These are phyloP conservation scores for Andrographis paniculata DNA, from an alignment of 305 asterid genomes.

Conservation along the genomic window DNA sequence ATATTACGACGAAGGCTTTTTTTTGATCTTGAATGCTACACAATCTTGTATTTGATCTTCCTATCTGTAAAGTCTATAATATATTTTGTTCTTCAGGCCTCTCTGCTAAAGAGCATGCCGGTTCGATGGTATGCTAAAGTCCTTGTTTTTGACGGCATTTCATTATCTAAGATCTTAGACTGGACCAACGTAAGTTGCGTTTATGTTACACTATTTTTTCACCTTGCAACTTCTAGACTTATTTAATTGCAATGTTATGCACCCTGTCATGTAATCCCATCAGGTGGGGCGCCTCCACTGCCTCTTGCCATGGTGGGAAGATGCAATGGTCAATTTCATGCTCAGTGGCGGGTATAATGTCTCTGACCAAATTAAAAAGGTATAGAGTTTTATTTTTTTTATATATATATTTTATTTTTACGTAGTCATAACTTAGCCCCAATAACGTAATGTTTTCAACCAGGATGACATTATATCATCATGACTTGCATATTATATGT, in stretches of 20 bases:
- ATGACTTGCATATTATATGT: no score
- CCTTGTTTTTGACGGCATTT: slow-evolving; percentile 43
- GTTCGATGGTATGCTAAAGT: slow-evolving; percentile 46
- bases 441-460: no score
- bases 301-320: slow-evolving; percentile 91
- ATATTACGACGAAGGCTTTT: no score
- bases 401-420: no score
- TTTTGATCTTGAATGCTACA: not conserved
- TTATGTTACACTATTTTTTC: not conserved
- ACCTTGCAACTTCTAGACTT: not conserved
- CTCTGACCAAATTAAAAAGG: slow-evolving; percentile 48
- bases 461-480: no score
- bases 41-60: not conserved
- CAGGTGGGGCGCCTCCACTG: slow-evolving; percentile 82
- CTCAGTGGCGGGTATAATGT: slow-evolving; percentile 76
- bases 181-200: slow-evolving; percentile 51
- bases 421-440: no score
- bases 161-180: slow-evolving; percentile 45
- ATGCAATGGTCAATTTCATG: slow-evolving; percentile 64
- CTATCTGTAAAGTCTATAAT: not conserved
- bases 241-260: slow-evolving; percentile 5
- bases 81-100: slow-evolving; percentile 33
- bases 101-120: slow-evolving; percentile 64
- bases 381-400: no score
- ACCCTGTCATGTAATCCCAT: slow-evolving; percentile 14